Evolutionary conservation across 192 early-diverging fungal species (phyloP), one percentile per base, ranked within the genome.

Genomic region (Linnemannia elongata): DNA sequence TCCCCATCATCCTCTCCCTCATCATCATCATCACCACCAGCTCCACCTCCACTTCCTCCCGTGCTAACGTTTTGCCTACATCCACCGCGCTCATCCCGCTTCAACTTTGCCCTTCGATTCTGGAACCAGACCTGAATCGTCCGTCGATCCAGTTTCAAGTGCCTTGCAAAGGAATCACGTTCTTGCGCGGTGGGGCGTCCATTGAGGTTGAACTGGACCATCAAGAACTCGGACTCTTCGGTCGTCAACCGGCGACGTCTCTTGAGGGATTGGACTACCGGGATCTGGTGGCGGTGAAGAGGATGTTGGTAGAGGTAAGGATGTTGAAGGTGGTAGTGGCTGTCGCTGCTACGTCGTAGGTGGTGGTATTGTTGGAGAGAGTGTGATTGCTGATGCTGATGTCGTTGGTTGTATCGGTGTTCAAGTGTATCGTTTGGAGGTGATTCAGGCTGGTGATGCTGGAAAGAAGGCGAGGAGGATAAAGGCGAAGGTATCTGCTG

Each of bases 71-170:
- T 39, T 30, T 41, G 39, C 36, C 39, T 41, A 49, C 44, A 8
- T n/a, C 33, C 74, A 36, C 57, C 75, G 35, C 75, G 75, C 42
- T 66, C 78, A 8, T 94, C 93, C 54, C 94, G 90, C 88, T 96
- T 96, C 69, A 92, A 88, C 83, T 96, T 96, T 69, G 96, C 96
- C 27, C 96, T 91, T 30, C 94, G 91, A 80, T 95, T 96, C 77
- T 96, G 95, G 88, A 96, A 96, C 95, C 94, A 95, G 18, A 95
- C 92, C 72, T 95, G 94, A 30, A 95, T 90, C 3, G 92, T 92
- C 76, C 93, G 89, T 9, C 91, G 90, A 22, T 92, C 92, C 90
- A 95, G 90, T 41, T 85, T 90, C 60, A 94, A 82, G 80, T 93
- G 89, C 74, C 87, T 90, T 20, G 92, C 93, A 69, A 95, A 89